These are phyloP conservation scores for Claviceps sp. DNA, from an alignment of 2,329 filamentous ascomycete species.

Conservation along the genomic window DNA sequence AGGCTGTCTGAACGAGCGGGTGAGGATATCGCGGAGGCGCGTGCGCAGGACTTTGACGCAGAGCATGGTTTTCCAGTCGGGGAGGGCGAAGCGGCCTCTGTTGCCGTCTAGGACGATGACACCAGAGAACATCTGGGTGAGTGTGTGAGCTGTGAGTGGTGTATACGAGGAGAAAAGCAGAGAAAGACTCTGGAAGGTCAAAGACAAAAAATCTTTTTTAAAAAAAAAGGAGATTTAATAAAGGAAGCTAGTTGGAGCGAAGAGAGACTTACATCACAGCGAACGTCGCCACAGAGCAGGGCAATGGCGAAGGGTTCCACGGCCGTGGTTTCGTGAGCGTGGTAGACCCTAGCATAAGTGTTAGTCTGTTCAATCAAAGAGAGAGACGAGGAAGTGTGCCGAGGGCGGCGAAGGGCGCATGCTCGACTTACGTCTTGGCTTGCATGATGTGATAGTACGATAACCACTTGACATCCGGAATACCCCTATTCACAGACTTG, in stretches of 20 bases:
- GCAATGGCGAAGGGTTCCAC: constrained; percentile 72
- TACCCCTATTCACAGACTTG: constrained; percentile 73
- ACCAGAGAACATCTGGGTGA: constrained; percentile 61
- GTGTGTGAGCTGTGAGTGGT: background rate
- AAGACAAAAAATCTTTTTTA: too few species aligned
- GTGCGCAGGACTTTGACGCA: constrained; percentile 71
- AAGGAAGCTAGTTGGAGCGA: background rate
- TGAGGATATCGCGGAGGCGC: constrained; percentile 62
- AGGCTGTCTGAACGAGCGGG: constrained; percentile 54
- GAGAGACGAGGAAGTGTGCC: background rate
- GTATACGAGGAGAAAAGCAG: background rate
- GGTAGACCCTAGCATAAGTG: constrained; percentile 49
- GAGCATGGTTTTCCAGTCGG: constrained; percentile 82
- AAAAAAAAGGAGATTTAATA: background rate
- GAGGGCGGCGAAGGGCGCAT: background rate
- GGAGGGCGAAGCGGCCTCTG: constrained; percentile 66
- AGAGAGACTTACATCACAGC: constrained; percentile 53
- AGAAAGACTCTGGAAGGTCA: background rate
- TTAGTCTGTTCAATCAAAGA: background rate
- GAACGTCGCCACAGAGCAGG: constrained; percentile 75
- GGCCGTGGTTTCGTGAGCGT: constrained; percentile 78
- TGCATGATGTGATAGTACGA: constrained; percentile 98
- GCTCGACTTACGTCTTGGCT: constrained; percentile 47
- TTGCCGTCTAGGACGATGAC: constrained; percentile 81
- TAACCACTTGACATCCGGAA: constrained; percentile 59